Conservation (phyloP, 2,329 filamentous ascomycete genomes). For the Periconia digitata region DNA sequence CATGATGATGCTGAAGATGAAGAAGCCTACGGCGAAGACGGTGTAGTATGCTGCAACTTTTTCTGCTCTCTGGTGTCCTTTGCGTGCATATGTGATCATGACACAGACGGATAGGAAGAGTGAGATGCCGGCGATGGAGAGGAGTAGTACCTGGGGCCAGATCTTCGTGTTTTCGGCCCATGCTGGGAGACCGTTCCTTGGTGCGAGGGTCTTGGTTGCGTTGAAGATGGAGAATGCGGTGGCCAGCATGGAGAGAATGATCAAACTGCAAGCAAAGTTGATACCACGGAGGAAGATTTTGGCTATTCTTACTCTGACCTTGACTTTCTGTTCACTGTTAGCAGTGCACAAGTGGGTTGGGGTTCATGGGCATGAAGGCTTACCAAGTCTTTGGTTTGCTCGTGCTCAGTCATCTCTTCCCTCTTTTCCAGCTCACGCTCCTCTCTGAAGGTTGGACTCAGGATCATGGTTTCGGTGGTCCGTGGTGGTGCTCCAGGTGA, state of each 20-base stretch:
- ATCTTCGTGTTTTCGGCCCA: constrained; percentile 79
- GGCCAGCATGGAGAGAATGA: constrained; percentile 87
- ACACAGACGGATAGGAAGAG: constrained; percentile 77
- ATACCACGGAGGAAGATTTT: constrained; percentile 94
- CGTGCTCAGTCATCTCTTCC: constrained; percentile 77
- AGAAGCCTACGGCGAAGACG: constrained; percentile 88
- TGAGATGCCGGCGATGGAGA: constrained; percentile 78
- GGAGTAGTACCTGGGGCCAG: constrained; percentile 88
- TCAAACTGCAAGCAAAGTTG: constrained; percentile 95
- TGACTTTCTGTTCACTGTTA: constrained; percentile 73
- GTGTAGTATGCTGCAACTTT: constrained; percentile 96
- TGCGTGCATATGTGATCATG: constrained; percentile 83
- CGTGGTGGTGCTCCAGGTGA: constrained; percentile 76
- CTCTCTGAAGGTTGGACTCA: constrained; percentile 90
- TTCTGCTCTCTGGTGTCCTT: constrained; percentile 84
- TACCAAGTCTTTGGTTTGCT: constrained; percentile 87
- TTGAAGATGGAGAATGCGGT: constrained; percentile 93
- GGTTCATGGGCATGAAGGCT: constrained; percentile 42
- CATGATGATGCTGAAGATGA: constrained; percentile 88
- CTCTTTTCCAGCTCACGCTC: constrained; percentile 85
- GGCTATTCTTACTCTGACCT: constrained; percentile 85
- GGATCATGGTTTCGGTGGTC: constrained; percentile 70
- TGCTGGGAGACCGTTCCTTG: constrained; percentile 77
- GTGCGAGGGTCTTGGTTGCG: constrained; percentile 72
- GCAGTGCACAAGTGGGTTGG: constrained; percentile 4